These are phyloP conservation scores for Anthostomella pinea DNA, from an alignment of 2,329 filamentous ascomycete genomes.

Conservation along the genomic window DNA sequence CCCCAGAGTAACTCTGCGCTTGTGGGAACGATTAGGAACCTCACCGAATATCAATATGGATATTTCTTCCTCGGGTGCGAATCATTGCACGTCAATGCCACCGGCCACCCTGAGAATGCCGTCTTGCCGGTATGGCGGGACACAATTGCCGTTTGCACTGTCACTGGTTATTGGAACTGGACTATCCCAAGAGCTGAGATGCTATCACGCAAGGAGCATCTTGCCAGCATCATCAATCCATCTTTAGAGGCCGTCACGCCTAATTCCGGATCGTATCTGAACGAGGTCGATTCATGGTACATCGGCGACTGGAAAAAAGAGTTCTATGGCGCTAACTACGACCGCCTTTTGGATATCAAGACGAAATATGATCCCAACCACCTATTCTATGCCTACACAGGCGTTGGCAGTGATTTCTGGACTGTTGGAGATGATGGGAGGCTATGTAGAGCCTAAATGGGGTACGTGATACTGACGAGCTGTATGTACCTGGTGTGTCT, in stretches of 20 bases:
- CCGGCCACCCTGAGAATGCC: conserved; percentile 29
- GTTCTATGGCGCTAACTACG: conserved; percentile 49
- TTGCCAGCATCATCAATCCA: too few relatives aligned
- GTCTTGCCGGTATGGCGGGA: conserved; percentile 40
- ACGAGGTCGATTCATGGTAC: conserved; percentile 34
- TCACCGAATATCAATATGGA: too few relatives aligned
- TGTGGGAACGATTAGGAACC: too few relatives aligned
- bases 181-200: conserved; percentile 13
- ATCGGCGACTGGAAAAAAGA: conserved; percentile 40
- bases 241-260: too few relatives aligned
- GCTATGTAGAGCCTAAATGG: too few relatives aligned
- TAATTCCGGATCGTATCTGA: not conserved
- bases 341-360: conserved; percentile 43
- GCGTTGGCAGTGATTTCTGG: conserved; percentile 46
- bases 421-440: too few relatives aligned
- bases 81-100: too few relatives aligned
- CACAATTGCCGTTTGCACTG: conserved; percentile 32
- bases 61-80: too few relatives aligned
- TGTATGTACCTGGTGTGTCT: too few relatives aligned
- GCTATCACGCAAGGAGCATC: too few relatives aligned
- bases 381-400: conserved; percentile 46
- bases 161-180: not conserved
- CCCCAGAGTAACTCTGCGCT: too few relatives aligned
- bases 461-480: too few relatives aligned
- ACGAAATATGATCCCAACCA: conserved; percentile 44